phyloP scores from a whole-genome alignment of 164 flowering plant genomes.

The Liriodendron chinense region DNA sequence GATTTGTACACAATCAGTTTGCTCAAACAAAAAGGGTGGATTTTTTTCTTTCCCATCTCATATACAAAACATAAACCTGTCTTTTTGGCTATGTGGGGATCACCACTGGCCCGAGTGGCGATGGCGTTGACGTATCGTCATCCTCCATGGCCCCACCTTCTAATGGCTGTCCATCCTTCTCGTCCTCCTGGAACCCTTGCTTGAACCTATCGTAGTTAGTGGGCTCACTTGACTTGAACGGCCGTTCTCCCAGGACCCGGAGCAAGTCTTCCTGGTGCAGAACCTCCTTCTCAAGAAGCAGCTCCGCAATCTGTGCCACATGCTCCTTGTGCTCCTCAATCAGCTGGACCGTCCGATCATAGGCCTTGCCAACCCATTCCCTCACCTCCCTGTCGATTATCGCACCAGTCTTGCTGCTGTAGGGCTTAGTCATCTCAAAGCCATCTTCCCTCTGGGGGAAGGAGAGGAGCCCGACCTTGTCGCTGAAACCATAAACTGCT shows the following conservation, averaged over 20 bases:
- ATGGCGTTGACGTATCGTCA: conserved; percentile 27
- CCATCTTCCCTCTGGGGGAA: conserved; percentile 78
- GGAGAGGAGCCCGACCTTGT: conserved; percentile 88
- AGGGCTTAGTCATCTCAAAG: conserved; percentile 80
- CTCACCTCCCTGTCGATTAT: conserved; percentile 86
- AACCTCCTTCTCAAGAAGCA: conserved; percentile 86
- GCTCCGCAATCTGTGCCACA: conserved; percentile 80
- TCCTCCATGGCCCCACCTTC: conserved; percentile 32
- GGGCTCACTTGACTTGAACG: conserved; percentile 62
- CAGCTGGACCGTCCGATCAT: conserved; percentile 58
- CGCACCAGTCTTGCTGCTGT: conserved; percentile 87
- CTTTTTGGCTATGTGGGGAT: conserved; percentile 41
- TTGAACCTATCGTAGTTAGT: conserved; percentile 78
- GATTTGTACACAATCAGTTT: not conserved
- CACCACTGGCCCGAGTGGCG: conserved; percentile 50
- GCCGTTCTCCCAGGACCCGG: conserved; percentile 75
- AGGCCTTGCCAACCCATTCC: conserved; percentile 87
- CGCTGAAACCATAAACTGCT: conserved; percentile 87
- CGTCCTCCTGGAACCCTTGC: conserved; percentile 63
- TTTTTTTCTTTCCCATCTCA: not conserved
- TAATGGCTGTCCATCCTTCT: conserved; percentile 22
- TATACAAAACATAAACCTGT: conserved; percentile 27
- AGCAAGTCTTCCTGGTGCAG: conserved; percentile 86
- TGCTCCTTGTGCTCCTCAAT: conserved; percentile 70
- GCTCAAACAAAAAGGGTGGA: not conserved